A percentile compares a stretch with the other conserved stretches of the same genome.
phyloP scores from a whole-genome alignment of 352 stramenopile species.

The Phytophthora europaea region DNA sequence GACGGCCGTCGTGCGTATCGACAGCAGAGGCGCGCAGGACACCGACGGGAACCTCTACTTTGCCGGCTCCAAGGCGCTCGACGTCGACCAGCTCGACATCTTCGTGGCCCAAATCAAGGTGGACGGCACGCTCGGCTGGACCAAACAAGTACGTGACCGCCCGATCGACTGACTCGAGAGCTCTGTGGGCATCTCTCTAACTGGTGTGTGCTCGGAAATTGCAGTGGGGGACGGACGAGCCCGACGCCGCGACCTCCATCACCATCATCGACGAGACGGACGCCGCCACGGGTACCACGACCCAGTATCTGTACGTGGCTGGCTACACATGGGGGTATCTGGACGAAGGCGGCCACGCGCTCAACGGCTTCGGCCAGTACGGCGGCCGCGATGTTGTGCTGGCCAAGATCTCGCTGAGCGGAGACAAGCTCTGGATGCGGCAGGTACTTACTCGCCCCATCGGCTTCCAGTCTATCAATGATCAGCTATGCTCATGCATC shows the following conservation, averaged over 20 bases:
- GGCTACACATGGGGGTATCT: constrained; percentile 78
- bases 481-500: not conserved
- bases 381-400: constrained; percentile 78
- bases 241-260: constrained; percentile 64
- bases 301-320: constrained; percentile 64
- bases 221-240: constrained; percentile 67
- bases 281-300: constrained; percentile 6
- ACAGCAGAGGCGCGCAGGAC: constrained; percentile 50
- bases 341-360: constrained; percentile 72
- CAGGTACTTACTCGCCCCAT: constrained; percentile 45
- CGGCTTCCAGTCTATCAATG: not conserved
- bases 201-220: not conserved
- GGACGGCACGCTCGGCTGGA: constrained; percentile 61
- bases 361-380: constrained; percentile 79
- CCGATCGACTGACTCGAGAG: not conserved
- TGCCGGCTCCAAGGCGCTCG: constrained; percentile 57
- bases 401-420: constrained; percentile 58
- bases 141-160: constrained; percentile 43
- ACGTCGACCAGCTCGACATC: constrained; percentile 52
- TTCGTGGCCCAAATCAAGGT: constrained; percentile 64
- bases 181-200: not conserved
- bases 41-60: constrained; percentile 66
- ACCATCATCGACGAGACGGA: constrained; percentile 62
- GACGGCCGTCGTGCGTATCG: constrained; percentile 48
- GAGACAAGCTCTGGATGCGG: constrained; percentile 71